Evolutionary conservation across 108 stramenopile species (phyloP).

Genomic region (Thalassiosira profunda): DNA sequence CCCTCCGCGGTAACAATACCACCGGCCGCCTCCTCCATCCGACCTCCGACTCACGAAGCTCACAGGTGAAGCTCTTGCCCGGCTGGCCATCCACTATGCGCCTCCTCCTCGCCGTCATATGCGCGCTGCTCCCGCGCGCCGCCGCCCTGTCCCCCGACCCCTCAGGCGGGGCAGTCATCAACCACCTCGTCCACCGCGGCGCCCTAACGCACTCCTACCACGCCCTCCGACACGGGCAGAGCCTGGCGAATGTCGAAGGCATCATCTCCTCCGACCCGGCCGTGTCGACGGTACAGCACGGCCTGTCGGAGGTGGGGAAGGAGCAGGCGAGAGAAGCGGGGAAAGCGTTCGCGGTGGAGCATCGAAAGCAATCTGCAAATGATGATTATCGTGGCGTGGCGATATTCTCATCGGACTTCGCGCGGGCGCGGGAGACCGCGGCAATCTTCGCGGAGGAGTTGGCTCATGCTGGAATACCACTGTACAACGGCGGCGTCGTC

Average conservation of each 20-base stretch:
- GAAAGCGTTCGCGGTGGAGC: constrained; percentile 32
- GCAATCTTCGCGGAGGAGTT: constrained; percentile 47
- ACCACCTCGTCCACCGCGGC: constrained; percentile 31
- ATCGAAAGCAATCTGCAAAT: background rate
- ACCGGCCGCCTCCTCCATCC: too few species aligned
- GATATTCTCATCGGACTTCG: constrained; percentile 68
- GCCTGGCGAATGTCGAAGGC: constrained; percentile 81
- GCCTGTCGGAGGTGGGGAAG: constrained; percentile 68
- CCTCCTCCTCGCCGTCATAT: too few species aligned
- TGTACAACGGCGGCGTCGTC: constrained; percentile 42
- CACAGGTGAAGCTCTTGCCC: too few species aligned
- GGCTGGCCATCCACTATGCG: too few species aligned
- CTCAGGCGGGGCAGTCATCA: too few species aligned
- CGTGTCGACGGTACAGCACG: constrained; percentile 71
- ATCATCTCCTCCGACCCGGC: constrained; percentile 81
- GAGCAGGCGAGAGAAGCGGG: constrained; percentile 78
- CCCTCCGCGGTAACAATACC: too few species aligned
- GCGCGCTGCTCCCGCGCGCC: too few species aligned
- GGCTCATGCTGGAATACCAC: constrained; percentile 6
- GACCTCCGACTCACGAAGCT: too few species aligned
- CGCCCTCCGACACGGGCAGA: constrained; percentile 91
- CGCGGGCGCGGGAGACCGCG: constrained; percentile 77
- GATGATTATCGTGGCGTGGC: constrained; percentile 41
- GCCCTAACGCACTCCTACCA: constrained; percentile 39
- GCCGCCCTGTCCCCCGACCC: too few species aligned